Evolutionary conservation across 257 asterid genomes (phyloP), one percentile per base, ranked within the genome.

Genomic region (Solanum clarkiae): DNA sequence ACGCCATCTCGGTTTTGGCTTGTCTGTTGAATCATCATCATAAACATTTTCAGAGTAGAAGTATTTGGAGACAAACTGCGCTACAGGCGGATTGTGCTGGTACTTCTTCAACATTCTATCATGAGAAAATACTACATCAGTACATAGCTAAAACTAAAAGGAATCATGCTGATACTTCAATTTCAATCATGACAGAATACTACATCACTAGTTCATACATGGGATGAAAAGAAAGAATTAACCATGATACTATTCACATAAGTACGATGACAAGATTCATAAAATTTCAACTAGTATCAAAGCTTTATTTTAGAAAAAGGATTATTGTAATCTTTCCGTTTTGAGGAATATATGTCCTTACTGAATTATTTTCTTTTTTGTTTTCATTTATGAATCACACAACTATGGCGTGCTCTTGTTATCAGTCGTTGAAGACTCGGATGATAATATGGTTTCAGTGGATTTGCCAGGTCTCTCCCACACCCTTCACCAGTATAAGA

Each of bases 41-140:
- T 88, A 93, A 68, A 94, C 97, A 89, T 90, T 85, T 89, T 94
- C 98, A 1, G 89, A 81, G 89, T 90, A 92, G 51, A 93, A 96
- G 86, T 93, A 89, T 90, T 93, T 93, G 45, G 96, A 91, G 85
- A 92, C 82, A 10, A 71, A 89, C 82, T 85, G 86, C 85, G 86
- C 72, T 70, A 88, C 89, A 88, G 84, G 84, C 10, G 94, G 94
- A 83, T 92, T 68, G 75, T 88, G 44, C 54, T 42, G 86, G 80
- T 88, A 84, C 86, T 74, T 91, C 85, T 56, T 86, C 93, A 94
- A 51, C 93, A 96, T 83, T 92, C 99, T 96, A 89, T 63, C 86
- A 85, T 53, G 53, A 24, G 6, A 68, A 86, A 86, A 87, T 55
- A 69, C 45, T 66, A 47, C 15, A 70, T 84, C 79, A 59, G 57